Percentiles rank a stretch among this genome's conserved stretches.
These are phyloP conservation scores for Lactarius hengduanensis DNA, from an alignment of 768 basidiomycete species.

Conservation along the genomic window DNA sequence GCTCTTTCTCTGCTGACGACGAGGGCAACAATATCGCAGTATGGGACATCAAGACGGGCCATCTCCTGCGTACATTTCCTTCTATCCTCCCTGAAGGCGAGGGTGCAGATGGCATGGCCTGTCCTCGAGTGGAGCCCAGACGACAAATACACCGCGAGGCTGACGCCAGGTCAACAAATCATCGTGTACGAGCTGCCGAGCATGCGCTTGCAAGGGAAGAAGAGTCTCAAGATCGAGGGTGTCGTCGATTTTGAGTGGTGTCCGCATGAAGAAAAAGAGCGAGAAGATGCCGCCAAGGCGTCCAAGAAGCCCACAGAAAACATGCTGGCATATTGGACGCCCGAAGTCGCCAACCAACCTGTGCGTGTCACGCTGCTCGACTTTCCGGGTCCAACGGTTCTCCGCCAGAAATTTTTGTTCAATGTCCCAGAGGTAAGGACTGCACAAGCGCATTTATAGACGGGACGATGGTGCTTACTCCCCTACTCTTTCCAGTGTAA, in stretches of 20 bases:
- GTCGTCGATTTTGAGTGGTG: conserved; percentile 99
- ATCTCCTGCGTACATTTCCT: conserved; percentile 88
- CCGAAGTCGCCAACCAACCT: conserved; percentile 94
- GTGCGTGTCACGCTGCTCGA: conserved; percentile 92
- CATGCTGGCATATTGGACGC: conserved; percentile 96
- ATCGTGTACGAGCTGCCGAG: conserved; percentile 93
- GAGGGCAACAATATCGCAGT: conserved; percentile 96
- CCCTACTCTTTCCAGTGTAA: conserved; percentile 68
- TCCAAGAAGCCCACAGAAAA: conserved; percentile 80
- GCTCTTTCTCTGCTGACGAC: conserved; percentile 89
- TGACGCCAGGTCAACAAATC: conserved; percentile 89
- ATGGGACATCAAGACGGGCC: conserved; percentile 97
- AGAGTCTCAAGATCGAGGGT: conserved; percentile 95
- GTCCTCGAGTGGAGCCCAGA: conserved; percentile 96
- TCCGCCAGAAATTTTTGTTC: conserved; percentile 96
- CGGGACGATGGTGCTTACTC: not conserved
- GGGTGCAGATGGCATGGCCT: conserved; percentile 85
- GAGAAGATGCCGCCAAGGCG: conserved; percentile 58
- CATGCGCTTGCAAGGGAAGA: conserved; percentile 94
- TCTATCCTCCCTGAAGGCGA: conserved; percentile 62
- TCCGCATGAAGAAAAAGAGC: conserved; percentile 86
- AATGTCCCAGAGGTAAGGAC: conserved; percentile 88
- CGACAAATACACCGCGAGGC: conserved; percentile 89
- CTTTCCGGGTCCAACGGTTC: conserved; percentile 78
- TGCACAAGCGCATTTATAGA: not conserved